Percentiles rank a stretch among this genome's conserved stretches.
Conservation (phyloP, 345 rosid species). For the Melastoma malabathricum region DNA sequence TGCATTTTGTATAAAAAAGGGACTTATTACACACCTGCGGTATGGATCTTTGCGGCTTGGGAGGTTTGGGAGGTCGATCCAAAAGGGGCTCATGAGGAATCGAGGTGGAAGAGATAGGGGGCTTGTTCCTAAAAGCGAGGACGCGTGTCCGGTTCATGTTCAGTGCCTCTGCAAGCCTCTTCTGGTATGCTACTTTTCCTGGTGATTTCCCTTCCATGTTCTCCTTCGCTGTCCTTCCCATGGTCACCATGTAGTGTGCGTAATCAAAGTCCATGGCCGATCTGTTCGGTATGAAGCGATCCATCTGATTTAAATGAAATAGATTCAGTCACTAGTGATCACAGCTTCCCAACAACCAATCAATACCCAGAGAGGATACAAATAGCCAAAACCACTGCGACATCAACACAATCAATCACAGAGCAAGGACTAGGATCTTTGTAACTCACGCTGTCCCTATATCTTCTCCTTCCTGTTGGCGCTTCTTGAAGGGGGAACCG, state of each 20-base stretch:
- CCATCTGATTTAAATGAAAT: too few relatives aligned
- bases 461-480: too few relatives aligned
- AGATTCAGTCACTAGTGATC: too few relatives aligned
- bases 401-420: too few relatives aligned
- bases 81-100: conserved; percentile 12
- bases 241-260: conserved; percentile 27
- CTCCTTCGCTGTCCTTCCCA: conserved; percentile 34
- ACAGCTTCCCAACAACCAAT: too few relatives aligned
- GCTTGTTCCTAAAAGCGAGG: conserved; percentile 61
- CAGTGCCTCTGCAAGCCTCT: conserved; percentile 48
- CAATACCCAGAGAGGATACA: too few relatives aligned
- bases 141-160: conserved; percentile 53
- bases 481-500: too few relatives aligned
- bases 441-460: too few relatives aligned
- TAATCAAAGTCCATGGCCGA: conserved; percentile 34
- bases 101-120: conserved; percentile 22
- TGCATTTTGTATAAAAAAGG: neutral
- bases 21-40: conserved; percentile 22
- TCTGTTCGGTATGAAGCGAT: conserved; percentile 35
- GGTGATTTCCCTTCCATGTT: conserved; percentile 28
- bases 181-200: conserved; percentile 46
- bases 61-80: conserved; percentile 16
- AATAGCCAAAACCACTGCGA: too few relatives aligned
- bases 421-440: too few relatives aligned
- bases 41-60: conserved; percentile 21